Percentiles rank a stretch among this genome's conserved stretches.
These are phyloP conservation scores for Solanum arcanum DNA, from an alignment of 257 asterid genomes.

Conservation along the genomic window DNA sequence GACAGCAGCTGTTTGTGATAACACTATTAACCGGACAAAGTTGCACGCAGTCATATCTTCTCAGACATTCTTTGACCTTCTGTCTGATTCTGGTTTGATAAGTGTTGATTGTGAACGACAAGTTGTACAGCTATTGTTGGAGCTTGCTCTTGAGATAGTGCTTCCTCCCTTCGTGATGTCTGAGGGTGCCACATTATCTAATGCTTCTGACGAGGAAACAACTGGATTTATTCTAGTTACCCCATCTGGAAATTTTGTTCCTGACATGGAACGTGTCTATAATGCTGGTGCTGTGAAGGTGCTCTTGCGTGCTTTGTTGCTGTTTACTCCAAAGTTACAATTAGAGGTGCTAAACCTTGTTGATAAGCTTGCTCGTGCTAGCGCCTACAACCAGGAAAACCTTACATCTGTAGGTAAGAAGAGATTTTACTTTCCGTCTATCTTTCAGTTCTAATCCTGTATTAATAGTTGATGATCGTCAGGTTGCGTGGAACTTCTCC, in stretches of 20 bases:
- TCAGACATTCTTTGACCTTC: constrained; percentile 80
- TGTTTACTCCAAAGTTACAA: constrained; percentile 90
- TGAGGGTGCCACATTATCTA: constrained; percentile 35
- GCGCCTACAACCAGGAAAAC: constrained; percentile 85
- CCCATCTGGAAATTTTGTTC: constrained; percentile 55
- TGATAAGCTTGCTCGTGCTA: constrained; percentile 78
- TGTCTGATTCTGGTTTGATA: constrained; percentile 74
- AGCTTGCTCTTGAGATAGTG: constrained; percentile 85
- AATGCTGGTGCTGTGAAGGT: constrained; percentile 92
- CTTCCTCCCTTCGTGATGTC: constrained; percentile 73
- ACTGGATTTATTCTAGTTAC: constrained; percentile 49
- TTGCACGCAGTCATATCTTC: constrained; percentile 60
- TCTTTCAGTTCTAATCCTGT: neutral
- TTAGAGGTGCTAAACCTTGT: constrained; percentile 74
- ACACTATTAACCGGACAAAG: constrained; percentile 71
- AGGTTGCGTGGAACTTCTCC: constrained; percentile 97
- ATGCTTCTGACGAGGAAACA: constrained; percentile 37
- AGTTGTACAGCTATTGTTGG: constrained; percentile 82
- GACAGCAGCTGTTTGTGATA: constrained; percentile 79
- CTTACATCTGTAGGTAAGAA: constrained; percentile 92
- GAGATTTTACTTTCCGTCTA: neutral
- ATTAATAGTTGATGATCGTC: constrained; percentile 11
- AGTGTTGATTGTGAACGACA: constrained; percentile 87
- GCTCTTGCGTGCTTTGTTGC: constrained; percentile 69
- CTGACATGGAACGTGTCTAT: constrained; percentile 69